Evolutionary conservation across 2,329 filamentous ascomycete genomes (phyloP).

Genomic region (Emericellopsis cladophorae): DNA sequence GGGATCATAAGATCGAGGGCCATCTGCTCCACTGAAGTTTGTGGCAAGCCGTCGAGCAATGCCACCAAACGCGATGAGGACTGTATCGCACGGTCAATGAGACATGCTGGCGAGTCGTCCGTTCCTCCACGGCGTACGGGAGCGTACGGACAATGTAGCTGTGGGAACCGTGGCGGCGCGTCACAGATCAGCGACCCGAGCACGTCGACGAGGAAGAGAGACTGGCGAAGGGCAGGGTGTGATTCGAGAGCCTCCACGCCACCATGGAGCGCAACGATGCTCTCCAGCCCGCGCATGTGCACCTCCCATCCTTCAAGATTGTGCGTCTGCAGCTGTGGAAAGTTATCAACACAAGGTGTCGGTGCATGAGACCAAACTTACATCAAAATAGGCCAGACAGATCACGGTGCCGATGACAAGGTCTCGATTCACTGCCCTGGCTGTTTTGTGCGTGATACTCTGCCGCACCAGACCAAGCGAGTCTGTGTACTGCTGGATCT

Average conservation of each 20-base stretch:
- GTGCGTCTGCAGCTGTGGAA: slow-evolving; percentile 5
- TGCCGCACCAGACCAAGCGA: slow-evolving; percentile 6
- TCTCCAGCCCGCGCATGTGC: slow-evolving; percentile 7
- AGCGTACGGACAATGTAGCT: background rate
- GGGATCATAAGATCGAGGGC: slow-evolving; percentile 5
- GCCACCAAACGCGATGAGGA: background rate
- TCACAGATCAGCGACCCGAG: slow-evolving; percentile 8
- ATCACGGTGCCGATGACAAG: slow-evolving; percentile 7
- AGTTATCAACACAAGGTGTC: background rate
- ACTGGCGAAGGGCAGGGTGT: slow-evolving; percentile 4
- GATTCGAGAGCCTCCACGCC: slow-evolving; percentile 6
- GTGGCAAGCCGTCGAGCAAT: slow-evolving; percentile 3
- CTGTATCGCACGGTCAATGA: background rate
- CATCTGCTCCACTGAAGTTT: background rate
- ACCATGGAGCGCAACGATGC: slow-evolving; percentile 4
- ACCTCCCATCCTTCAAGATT: slow-evolving; percentile 7
- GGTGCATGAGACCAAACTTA: background rate
- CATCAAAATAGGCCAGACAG: slow-evolving; percentile 9
- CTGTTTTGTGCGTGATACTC: slow-evolving; percentile 1
- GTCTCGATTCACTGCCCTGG: background rate
- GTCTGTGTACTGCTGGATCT: slow-evolving; percentile 8
- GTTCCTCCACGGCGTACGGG: background rate
- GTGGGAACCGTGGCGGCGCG: slow-evolving; percentile 4
- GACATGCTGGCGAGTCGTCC: background rate
- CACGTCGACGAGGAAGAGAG: slow-evolving; percentile 7